Base-by-base conservation (phyloP, 1,284 basidiomycete genomes). In the Mycosarcoma maydis region DNA sequence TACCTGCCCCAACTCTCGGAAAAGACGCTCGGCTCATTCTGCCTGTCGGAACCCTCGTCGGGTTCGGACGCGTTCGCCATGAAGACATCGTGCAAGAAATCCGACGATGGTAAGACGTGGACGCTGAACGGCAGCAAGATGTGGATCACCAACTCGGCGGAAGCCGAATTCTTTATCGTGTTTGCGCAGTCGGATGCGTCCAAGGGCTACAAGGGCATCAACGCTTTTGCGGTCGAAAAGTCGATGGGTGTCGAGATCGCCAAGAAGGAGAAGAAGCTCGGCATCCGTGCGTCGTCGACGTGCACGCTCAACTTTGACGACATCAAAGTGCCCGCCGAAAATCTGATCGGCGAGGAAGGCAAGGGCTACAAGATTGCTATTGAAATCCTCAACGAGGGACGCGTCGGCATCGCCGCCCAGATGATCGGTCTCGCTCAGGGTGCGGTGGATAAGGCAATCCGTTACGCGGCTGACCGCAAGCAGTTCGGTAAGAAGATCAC, bases 81-180 rank as follows among this genome's bases (percentile, higher is more conserved):
- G 49, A 92, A 96, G 83, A 95, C 96, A 3, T 92, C 94, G 30
- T 90, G 87, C 83, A 92, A 91, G 82, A 90, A 92, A 62, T 89
- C 89, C 20, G 88, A 90, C 77, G 83, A 91, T 72, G 84, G 85
- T 47, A 83, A 83, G 73, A 55, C 57, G 39, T 97, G 90, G 86
- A 85, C 92, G 27, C 83, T 98, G 64, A 95, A 94, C 77, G 95
- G 95, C 32, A 92, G 91, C 72, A 99, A 99, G 86, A 95, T 97
- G 94, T 98, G 95, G 95, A 98, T 99, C 78, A 98, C 96, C 42
- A 99, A 98, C 85, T 94, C 92, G 7, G 89, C 89, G 65, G 95
- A 99, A 83, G 96, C 96, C 6, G 94, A 94, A 53, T 88, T 98
- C 65, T 87, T 87, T 82, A 83, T 87, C 42, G 85, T 98, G 45